Evolutionary conservation across 164 flowering plant species (phyloP).

Genomic region (Hamamelis virginiana): DNA sequence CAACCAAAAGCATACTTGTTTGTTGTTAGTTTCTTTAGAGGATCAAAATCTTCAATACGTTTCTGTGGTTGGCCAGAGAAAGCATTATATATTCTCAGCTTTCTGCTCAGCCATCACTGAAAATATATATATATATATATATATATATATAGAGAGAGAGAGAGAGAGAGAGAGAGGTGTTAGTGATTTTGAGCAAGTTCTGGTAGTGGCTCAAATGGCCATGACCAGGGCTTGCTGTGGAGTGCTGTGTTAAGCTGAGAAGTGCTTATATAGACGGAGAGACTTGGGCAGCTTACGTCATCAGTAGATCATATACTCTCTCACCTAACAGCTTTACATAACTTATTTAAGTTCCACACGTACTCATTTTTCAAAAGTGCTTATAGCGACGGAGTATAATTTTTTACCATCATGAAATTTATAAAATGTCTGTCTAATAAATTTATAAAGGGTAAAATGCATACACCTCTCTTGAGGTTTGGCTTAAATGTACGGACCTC

Average conservation of each 20-base stretch:
- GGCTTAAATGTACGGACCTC: too few relatives aligned
- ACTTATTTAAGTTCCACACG: too few relatives aligned
- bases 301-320: too few relatives aligned
- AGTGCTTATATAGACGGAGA: neutral
- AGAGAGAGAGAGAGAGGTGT: neutral
- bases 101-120: neutral
- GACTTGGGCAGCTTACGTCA: too few relatives aligned
- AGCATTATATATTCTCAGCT: neutral
- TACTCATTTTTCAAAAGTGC: too few relatives aligned
- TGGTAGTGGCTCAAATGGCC: neutral
- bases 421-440: too few relatives aligned
- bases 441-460: too few relatives aligned
- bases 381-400: too few relatives aligned
- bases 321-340: too few relatives aligned
- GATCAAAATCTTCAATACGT: conserved; percentile 38
- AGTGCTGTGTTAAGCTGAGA: neutral
- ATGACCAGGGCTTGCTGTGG: neutral
- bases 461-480: too few relatives aligned
- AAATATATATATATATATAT: neutral
- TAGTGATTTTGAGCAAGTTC: neutral
- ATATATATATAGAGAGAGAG: neutral
- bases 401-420: too few relatives aligned
- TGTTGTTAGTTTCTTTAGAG: conserved; percentile 34
- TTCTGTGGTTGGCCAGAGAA: neutral
- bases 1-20: conserved; percentile 60